These are phyloP conservation scores for Gloeopeniophorella convolvens DNA, from an alignment of 768 basidiomycete species.

Conservation along the genomic window DNA sequence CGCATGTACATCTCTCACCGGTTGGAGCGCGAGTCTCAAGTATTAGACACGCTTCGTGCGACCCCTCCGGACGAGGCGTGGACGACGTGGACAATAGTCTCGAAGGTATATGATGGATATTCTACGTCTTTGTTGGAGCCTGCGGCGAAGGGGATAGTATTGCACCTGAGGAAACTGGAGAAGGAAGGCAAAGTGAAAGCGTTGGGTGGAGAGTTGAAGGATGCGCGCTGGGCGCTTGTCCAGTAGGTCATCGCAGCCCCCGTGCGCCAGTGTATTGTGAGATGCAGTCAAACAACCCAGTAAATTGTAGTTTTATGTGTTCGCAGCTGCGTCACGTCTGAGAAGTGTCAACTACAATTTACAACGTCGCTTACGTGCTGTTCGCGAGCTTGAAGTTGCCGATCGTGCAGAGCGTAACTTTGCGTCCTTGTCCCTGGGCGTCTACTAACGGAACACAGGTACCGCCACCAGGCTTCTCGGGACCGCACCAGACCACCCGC, in stretches of 20 bases:
- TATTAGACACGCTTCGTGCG: conserved; percentile 46
- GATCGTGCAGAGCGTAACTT: too few species aligned
- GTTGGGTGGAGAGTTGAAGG: conserved; percentile 45
- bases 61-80: conserved; percentile 33
- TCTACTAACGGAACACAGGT: too few species aligned
- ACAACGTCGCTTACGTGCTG: too few species aligned
- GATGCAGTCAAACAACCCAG: too few species aligned
- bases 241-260: background rate
- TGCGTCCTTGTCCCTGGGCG: too few species aligned
- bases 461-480: too few species aligned
- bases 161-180: conserved; percentile 71
- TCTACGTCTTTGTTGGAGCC: conserved; percentile 65
- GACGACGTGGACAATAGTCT: conserved; percentile 64
- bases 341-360: too few species aligned
- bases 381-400: too few species aligned
- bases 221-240: conserved; percentile 41
- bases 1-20: conserved; percentile 74
- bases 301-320: too few species aligned
- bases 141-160: conserved; percentile 58
- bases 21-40: conserved; percentile 72
- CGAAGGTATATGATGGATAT: conserved; percentile 62
- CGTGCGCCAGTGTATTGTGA: too few species aligned
- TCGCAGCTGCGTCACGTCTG: too few species aligned
- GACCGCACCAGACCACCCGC: too few species aligned
- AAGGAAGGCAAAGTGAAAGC: conserved; percentile 51